Conservation (phyloP, 352 stramenopile genomes). For the Saprolegnia diclina region DNA sequence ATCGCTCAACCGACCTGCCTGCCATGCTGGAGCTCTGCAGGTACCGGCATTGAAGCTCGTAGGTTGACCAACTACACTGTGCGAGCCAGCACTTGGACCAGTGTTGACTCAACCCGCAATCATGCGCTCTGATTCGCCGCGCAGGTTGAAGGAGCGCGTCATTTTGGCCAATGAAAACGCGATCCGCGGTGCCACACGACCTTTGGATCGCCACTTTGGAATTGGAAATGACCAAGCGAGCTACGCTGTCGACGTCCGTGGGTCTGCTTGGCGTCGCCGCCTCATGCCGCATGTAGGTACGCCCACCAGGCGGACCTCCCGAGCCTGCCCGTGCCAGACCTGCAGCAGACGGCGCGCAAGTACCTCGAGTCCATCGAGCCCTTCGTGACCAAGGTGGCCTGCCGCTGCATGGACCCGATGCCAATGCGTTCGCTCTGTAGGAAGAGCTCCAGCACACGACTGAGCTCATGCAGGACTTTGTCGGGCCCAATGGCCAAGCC, state of each 20-base stretch:
- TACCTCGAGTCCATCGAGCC: conserved; percentile 67
- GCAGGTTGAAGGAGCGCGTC: not conserved
- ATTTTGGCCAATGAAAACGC: not conserved
- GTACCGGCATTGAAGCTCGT: too few species aligned
- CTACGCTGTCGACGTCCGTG: not conserved
- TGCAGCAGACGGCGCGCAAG: conserved; percentile 79
- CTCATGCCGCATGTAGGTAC: conserved; percentile 29
- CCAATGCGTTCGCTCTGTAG: conserved; percentile 36
- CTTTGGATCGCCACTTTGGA: not conserved
- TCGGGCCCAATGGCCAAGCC: conserved; percentile 40
- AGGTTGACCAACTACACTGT: too few species aligned
- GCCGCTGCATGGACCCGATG: not conserved
- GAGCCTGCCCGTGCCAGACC: conserved; percentile 71
- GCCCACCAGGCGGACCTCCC: conserved; percentile 59
- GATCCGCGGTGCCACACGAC: not conserved
- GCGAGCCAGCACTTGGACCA: not conserved
- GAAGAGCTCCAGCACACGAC: conserved; percentile 39
- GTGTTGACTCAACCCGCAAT: not conserved
- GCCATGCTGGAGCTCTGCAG: too few species aligned
- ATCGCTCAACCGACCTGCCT: too few species aligned
- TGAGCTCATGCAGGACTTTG: conserved; percentile 44
- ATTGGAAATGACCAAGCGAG: not conserved
- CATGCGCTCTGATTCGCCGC: not conserved
- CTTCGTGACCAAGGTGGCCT: conserved; percentile 38
- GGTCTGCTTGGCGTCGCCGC: not conserved